Base-by-base conservation (phyloP, 305 asterid species). In the Solanum hybrid region DNA sequence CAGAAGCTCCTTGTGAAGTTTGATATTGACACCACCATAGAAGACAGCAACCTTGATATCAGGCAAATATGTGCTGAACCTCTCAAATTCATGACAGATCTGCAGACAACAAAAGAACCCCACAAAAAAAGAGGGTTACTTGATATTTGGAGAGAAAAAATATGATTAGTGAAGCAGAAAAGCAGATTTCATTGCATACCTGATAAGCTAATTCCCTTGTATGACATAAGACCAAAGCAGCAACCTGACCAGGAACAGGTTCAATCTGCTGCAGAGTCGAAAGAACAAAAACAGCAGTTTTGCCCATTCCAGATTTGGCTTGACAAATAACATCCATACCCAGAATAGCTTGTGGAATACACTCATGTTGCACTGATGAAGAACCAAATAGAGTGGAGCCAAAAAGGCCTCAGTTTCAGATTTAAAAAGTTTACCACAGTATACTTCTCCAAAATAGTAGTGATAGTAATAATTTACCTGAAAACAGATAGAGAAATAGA, bases 291-390 rank as follows among this genome's bases (percentile, higher is more conserved):
- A 96, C 98, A 86, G 99, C 98, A 67, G 98, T 97, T 90, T 96
- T 96, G 80, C 99, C 99, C 99, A 97, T 97, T 67, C 99, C 99
- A 86, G 99, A 97, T 93, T 97, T 97, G 2, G 99, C 99, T 94
- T 97, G 99, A 92, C 98, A 97, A 82, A 97, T 94, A 83, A 97
- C 98, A 91, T 97, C 99, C 99, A 97, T 95, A 88, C 99, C 99
- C 93, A 97, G 90, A 91, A 94, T 97, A 64, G 99, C 99, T 97
- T 96, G 99, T 29, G 99, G 99, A 86, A 97, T 97, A 93, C 99
- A 96, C 93, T 97, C 99, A 8, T 97, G 99, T 97, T 97, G 99
- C 91, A 97, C 99, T 97, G 95, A 91, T 92, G 98, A 96, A 94
- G 96, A 94, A 92, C 96, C 95, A 96, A 92, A 93, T 92, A 95